These are phyloP conservation scores for Chrysosporium keratinophilum DNA, from an alignment of 2,329 filamentous ascomycete genomes.

Conservation along the genomic window DNA sequence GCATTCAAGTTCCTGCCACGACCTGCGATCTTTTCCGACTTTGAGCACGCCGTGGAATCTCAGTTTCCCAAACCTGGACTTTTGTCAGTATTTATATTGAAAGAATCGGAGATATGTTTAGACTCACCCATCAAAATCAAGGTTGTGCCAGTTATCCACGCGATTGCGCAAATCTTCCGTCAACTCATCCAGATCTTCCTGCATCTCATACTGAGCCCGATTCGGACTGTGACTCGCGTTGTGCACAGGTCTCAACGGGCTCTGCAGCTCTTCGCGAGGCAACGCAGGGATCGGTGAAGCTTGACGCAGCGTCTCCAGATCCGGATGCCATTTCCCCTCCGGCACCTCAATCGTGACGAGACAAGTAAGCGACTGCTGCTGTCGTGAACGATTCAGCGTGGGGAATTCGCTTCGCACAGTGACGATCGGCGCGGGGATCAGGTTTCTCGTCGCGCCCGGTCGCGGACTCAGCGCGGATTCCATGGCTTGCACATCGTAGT, in stretches of 20 bases:
- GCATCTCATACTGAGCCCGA: conserved; percentile 57
- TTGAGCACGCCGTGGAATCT: conserved; percentile 79
- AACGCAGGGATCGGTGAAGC: conserved; percentile 43
- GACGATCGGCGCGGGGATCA: conserved; percentile 82
- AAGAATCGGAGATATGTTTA: not conserved
- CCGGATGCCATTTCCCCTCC: conserved; percentile 80
- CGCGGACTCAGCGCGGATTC: conserved; percentile 71
- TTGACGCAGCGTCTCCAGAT: conserved; percentile 63
- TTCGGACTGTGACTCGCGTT: conserved; percentile 1
- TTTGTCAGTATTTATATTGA: conserved; percentile 1
- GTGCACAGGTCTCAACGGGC: conserved; percentile 32
- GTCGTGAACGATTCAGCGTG: conserved; percentile 78
- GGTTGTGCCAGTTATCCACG: conserved; percentile 97
- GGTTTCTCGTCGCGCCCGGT: conserved; percentile 59
- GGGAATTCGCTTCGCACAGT: conserved; percentile 95
- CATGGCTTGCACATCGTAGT: conserved; percentile 95
- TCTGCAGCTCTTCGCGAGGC: conserved; percentile 45
- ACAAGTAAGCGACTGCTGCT: conserved; percentile 91
- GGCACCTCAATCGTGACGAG: conserved; percentile 88
- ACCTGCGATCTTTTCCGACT: conserved; percentile 90
- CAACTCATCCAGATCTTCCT: conserved; percentile 68
- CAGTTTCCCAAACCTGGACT: conserved; percentile 73
- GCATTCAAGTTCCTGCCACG: conserved; percentile 96
- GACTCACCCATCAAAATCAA: conserved; percentile 70
- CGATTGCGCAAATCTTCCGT: conserved; percentile 72